These are phyloP conservation scores for rapeseed (Brassica napus) DNA, from an alignment of 345 rosid species.

Conservation along the genomic window DNA sequence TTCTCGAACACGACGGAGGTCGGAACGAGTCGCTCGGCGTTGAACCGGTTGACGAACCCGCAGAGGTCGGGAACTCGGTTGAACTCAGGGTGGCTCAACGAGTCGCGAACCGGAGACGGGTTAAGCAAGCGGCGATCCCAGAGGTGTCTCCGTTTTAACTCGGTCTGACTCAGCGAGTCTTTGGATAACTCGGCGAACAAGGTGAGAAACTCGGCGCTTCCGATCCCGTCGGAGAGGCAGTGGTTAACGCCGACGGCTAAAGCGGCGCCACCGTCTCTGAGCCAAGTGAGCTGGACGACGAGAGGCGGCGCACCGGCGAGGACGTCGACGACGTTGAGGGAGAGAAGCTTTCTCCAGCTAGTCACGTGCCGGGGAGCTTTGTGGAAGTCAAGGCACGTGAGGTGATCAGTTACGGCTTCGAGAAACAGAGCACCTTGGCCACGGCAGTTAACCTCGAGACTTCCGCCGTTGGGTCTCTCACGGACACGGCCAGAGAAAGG, in stretches of 20 bases:
- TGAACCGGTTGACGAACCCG: conserved; percentile 61
- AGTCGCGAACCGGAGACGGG: conserved; percentile 33
- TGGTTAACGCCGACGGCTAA: conserved; percentile 74
- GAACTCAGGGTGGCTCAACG: conserved; percentile 57
- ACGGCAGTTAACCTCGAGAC: conserved; percentile 65
- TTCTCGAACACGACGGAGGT: conserved; percentile 56
- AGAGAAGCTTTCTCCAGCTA: conserved; percentile 71
- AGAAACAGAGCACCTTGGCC: conserved; percentile 71
- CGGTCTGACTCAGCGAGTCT: conserved; percentile 28
- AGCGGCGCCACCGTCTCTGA: conserved; percentile 65
- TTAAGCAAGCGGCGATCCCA: conserved; percentile 83
- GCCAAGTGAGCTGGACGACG: conserved; percentile 92
- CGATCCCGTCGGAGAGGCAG: conserved; percentile 74
- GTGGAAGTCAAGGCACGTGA: conserved; percentile 47
- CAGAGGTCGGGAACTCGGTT: conserved; percentile 57
- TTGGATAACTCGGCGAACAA: conserved; percentile 57
- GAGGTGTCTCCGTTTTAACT: conserved; percentile 41
- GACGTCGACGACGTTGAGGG: conserved; percentile 63
- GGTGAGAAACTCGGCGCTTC: conserved; percentile 68
- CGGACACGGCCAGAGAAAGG: conserved; percentile 82
- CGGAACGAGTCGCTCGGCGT: conserved; percentile 58
- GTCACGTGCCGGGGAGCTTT: conserved; percentile 59
- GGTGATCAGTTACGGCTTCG: conserved; percentile 54
- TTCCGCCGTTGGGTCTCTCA: conserved; percentile 34
- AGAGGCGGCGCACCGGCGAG: conserved; percentile 73